Evolutionary conservation across 306 rosid genomes (phyloP).

Genomic region (Pyrus pyrifolia): DNA sequence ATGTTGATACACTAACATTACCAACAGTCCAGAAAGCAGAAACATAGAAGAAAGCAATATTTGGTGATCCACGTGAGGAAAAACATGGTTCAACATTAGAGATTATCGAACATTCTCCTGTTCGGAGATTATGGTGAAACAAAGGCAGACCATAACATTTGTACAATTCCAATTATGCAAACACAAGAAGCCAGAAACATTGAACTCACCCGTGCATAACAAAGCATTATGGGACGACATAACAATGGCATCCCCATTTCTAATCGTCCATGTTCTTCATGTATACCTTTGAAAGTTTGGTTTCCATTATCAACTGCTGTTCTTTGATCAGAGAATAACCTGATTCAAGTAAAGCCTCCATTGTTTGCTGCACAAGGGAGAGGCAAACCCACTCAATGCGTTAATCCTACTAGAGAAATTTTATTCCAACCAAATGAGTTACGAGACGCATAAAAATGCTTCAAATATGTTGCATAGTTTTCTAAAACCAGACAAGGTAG

Average conservation of each 20-base stretch:
- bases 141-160: neutral
- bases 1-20: neutral
- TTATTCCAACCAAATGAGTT: neutral
- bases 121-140: neutral
- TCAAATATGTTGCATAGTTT: no score
- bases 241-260: slow-evolving; percentile 13
- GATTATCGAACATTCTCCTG: neutral
- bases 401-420: neutral
- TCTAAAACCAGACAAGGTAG: neutral
- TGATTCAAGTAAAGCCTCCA: slow-evolving; percentile 79
- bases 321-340: slow-evolving; percentile 73
- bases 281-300: slow-evolving; percentile 89
- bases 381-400: slow-evolving; percentile 13
- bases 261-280: slow-evolving; percentile 83
- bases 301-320: slow-evolving; percentile 80
- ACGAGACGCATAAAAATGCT: no score
- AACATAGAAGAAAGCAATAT: neutral
- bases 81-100: neutral
- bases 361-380: slow-evolving; percentile 66
- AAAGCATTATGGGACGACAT: neutral
- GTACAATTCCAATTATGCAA: neutral
- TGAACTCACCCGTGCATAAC: neutral
- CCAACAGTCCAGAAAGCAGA: neutral
- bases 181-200: neutral
- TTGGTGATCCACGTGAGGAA: neutral